Base-by-base conservation (phyloP, 1,139 yeast genomes). In the Blastobotrys illinoisensis region DNA sequence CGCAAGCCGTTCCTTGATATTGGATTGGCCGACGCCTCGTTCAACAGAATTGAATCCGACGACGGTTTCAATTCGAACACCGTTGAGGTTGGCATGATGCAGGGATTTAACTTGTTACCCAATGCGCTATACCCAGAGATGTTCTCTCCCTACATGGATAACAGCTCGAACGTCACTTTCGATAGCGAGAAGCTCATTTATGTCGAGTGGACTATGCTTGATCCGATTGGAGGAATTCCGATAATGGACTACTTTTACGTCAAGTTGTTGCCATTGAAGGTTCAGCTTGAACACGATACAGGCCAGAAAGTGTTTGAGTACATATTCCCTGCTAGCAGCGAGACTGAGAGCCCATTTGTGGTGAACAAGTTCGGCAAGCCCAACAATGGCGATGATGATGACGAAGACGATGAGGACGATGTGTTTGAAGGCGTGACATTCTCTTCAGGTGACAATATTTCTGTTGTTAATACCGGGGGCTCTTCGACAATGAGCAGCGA, bases 151-250 rank as follows among this genome's bases (percentile, higher is more conserved):
- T 74, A 65, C 53, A 57, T 68, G 44, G 59, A 57, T 16, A 58
- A 53, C 14, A 51, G 50, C 16, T 26, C 59, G 23, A 53, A 53
- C 20, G 56, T 44, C 24, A 32, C 54, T 21, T 61, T 59, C 21
- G 60, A 57, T 9, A 60, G 60, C 16, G 58, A 74, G 9, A 68
- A 71, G 52, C 67, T 88, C 60, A 73, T 88, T 11, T 70, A 74
- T 43, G 73, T 86, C 51, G 74, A 77, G 14, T 90, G 97, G 97
- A 78, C 80, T 7, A 77, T 85, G 79, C 74, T 86, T 49, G 84
- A 81, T 44, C 88, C 95, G 0, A 87, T 90, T 54, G 97, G 97
- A 4, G 97, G 97, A 2, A 90, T 90, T 49, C 78, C 85, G 0
- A 82, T 88, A 28, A 71, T 90, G 62, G 79, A 78, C 21, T 73